Evolutionary conservation across 140 eudicot genomes (phyloP), one percentile per base, ranked within the genome.

Genomic region (Ambrosia hybrid): DNA sequence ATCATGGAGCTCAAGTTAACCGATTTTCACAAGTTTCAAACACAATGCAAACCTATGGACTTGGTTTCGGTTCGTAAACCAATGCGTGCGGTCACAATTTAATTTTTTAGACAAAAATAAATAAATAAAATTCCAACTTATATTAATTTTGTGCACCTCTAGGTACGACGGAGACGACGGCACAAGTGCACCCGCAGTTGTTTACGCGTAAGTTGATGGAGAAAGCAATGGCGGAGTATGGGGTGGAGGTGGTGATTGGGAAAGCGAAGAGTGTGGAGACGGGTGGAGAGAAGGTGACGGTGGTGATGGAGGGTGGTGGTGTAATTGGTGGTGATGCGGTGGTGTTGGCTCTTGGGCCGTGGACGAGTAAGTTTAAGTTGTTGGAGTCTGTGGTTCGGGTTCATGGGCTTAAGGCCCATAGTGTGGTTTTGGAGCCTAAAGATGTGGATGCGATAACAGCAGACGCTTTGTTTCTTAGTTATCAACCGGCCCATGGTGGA

Each of bases 281-380:
- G 71, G 86, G 52, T 73, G 96, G 48, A 0, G 91, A 85, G 41
- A 55, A 48, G 60, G 83, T 86, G 13, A 73, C 80, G 77, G 78
- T 67, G 72, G 85, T 77, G 73, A 87, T 78, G 60, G 72, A 88
- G 57, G 94, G 85, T 55, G 94, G 74, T n/a, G 91, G 96, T 48
- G 65, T 69, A 3, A 76, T 73, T 8, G 79, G 5, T n/a, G 79
- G 74, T 16, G 79, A 75, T 67, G 76, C 91, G 75, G 89, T 86
- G 65, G 96, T 91, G 62, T 57, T 92, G 74, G 97, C 99, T 0
- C 85, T 90, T 78, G 99, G 99, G 80, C 99, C 99, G 14, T 94
- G 99, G 99, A 81, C 68, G 1, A 77, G 81, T 33, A 88, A 81
- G 75, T 16, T 94, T 49, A 13, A 34, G 5, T 6, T 87, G 13